Conservation (phyloP, 371 early-diverging fungal genomes). For the Apophysomyces trapeziformis region DNA sequence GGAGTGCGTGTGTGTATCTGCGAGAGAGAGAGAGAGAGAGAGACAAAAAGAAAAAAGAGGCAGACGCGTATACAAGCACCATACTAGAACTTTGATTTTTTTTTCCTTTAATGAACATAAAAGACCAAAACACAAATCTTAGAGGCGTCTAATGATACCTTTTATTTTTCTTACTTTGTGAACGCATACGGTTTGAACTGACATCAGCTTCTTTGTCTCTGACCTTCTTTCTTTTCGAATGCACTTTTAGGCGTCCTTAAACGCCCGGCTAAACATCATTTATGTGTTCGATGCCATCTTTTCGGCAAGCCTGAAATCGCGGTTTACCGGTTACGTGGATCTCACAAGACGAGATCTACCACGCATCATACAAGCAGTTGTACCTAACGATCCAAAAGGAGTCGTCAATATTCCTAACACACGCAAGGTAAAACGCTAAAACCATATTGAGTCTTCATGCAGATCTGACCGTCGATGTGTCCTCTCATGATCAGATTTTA, state of each 20-base stretch:
- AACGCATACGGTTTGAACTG: slow-evolving; percentile 11
- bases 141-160: slow-evolving; percentile 13
- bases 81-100: slow-evolving; percentile 9
- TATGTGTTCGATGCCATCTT: slow-evolving; percentile 77
- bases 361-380: slow-evolving; percentile 60
- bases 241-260: slow-evolving; percentile 55
- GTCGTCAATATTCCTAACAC: slow-evolving; percentile 72
- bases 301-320: slow-evolving; percentile 56
- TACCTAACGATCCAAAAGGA: slow-evolving; percentile 69
- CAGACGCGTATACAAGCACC: background rate
- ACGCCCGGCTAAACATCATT: slow-evolving; percentile 74
- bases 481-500: slow-evolving; percentile 33
- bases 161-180: slow-evolving; percentile 14
- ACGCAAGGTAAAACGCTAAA: slow-evolving; percentile 55
- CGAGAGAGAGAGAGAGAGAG: background rate
- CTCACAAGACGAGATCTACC: slow-evolving; percentile 62
- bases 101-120: slow-evolving; percentile 14
- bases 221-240: slow-evolving; percentile 9
- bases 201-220: slow-evolving; percentile 4
- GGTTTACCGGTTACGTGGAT: slow-evolving; percentile 62
- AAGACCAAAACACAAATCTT: slow-evolving; percentile 5
- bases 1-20: background rate
- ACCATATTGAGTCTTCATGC: background rate
- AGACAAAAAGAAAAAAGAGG: too few relatives aligned
- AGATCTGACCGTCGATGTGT: background rate